phyloP scores from a whole-genome alignment of 2,329 filamentous ascomycete species.

The Pseudogymnoascus sp. region DNA sequence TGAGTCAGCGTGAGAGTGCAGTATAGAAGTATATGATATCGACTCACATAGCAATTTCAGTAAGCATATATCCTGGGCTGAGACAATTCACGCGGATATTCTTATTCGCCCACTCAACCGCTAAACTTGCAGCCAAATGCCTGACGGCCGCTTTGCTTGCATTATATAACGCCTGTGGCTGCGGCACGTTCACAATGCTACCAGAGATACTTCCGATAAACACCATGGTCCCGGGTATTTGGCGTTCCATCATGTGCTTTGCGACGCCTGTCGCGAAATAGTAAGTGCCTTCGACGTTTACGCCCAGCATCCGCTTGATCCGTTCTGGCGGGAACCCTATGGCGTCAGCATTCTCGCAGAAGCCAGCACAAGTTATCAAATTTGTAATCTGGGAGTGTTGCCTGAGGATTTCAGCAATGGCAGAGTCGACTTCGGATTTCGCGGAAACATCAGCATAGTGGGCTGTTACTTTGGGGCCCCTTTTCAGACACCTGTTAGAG shows the following conservation, averaged over 20 bases:
- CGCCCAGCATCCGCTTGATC: constrained; percentile 86
- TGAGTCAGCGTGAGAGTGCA: constrained; percentile 13
- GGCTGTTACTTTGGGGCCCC: constrained; percentile 69
- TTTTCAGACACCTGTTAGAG: constrained; percentile 24
- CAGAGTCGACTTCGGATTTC: constrained; percentile 66
- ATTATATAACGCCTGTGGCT: constrained; percentile 90
- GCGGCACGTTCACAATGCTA: constrained; percentile 82
- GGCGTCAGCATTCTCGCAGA: constrained; percentile 92
- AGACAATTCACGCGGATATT: constrained; percentile 93
- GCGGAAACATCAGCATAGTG: constrained; percentile 85
- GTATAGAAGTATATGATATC: constrained; percentile 42
- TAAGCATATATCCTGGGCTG: constrained; percentile 93
- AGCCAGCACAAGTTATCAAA: constrained; percentile 91
- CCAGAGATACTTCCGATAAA: constrained; percentile 96
- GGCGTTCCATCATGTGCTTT: constrained; percentile 77
- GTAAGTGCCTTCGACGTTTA: constrained; percentile 91
- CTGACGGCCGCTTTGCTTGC: constrained; percentile 86
- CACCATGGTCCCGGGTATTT: constrained; percentile 75
- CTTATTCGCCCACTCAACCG: constrained; percentile 85
- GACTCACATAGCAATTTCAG: constrained; percentile 46
- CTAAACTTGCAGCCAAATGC: constrained; percentile 77
- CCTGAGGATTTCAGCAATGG: constrained; percentile 59
- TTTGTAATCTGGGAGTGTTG: constrained; percentile 79
- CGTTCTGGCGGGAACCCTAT: constrained; percentile 85
- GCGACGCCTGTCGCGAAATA: constrained; percentile 78